phyloP scores from a whole-genome alignment of 2,329 filamentous ascomycete species.

The Botrytis aclada region DNA sequence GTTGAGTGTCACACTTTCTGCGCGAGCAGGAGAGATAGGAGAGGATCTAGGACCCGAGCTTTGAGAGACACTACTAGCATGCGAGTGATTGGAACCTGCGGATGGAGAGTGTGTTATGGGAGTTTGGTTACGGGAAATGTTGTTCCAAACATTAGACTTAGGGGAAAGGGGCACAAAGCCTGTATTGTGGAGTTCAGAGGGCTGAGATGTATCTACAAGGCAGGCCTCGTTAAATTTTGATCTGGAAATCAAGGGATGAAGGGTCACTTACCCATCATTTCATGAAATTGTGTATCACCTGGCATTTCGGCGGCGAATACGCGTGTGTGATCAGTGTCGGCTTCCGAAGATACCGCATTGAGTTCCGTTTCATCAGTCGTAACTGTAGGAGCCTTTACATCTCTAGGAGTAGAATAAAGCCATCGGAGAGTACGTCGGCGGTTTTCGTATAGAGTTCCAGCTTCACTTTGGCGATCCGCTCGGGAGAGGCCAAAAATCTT shows the following conservation, averaged over 20 bases:
- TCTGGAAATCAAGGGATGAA: constrained; percentile 1
- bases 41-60: constrained; percentile 24
- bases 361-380: constrained; percentile 33
- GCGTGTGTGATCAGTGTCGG: constrained; percentile 25
- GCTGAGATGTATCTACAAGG: constrained; percentile 30
- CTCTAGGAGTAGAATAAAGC: constrained; percentile 28
- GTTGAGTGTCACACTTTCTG: constrained; percentile 25
- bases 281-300: constrained; percentile 34
- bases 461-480: constrained; percentile 27
- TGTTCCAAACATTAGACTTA: constrained; percentile 10
- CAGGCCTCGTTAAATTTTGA: constrained; percentile 1
- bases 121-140: constrained; percentile 3
- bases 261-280: constrained; percentile 36
- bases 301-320: constrained; percentile 28
- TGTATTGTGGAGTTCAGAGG: constrained; percentile 27
- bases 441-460: constrained; percentile 30
- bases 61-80: constrained; percentile 27
- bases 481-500: constrained; percentile 29
- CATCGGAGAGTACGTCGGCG: constrained; percentile 31
- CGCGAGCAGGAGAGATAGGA: constrained; percentile 20
- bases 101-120: constrained; percentile 22
- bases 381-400: constrained; percentile 34
- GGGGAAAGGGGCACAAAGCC: constrained; percentile 23
- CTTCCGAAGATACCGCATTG: constrained; percentile 18
- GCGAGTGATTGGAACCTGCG: constrained; percentile 20